These are phyloP conservation scores for Paramecium octaurelia DNA, from an alignment of 73 alveolate species.

Conservation along the genomic window DNA sequence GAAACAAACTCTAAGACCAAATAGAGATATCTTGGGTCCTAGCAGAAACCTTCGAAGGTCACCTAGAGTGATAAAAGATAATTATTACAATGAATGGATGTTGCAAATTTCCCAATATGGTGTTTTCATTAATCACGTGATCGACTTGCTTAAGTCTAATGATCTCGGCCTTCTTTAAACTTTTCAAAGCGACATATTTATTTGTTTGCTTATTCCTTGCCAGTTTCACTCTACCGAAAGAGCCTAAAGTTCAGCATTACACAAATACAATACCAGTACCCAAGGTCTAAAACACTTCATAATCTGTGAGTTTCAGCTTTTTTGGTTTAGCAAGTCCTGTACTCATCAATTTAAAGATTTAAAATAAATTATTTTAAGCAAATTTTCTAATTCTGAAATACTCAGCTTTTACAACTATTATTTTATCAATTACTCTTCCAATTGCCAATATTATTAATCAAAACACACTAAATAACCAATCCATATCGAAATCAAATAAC, in stretches of 20 bases:
- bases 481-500: neutral
- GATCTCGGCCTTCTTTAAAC: conserved; percentile 91
- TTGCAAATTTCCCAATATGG: conserved; percentile 74
- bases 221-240: conserved; percentile 94
- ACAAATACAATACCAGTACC: conserved; percentile 84
- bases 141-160: conserved; percentile 92
- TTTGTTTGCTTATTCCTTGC: conserved; percentile 74
- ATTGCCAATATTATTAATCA: neutral
- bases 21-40: conserved; percentile 78
- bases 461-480: neutral
- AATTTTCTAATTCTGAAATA: neutral
- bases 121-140: conserved; percentile 87
- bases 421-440: neutral
- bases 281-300: conserved; percentile 71
- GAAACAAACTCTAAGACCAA: conserved; percentile 76
- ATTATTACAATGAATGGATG: conserved; percentile 80
- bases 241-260: conserved; percentile 41
- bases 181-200: conserved; percentile 90
- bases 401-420: neutral
- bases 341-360: conserved; percentile 26
- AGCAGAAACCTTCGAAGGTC: conserved; percentile 61
- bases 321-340: conserved; percentile 57
- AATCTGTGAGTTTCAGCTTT: conserved; percentile 70
- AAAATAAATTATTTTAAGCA: neutral
- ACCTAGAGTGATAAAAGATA: conserved; percentile 53